Evolutionary conservation across 441 rosid species (phyloP), one percentile per base, ranked within the genome.

Genomic region (Monsonia emarginata): DNA sequence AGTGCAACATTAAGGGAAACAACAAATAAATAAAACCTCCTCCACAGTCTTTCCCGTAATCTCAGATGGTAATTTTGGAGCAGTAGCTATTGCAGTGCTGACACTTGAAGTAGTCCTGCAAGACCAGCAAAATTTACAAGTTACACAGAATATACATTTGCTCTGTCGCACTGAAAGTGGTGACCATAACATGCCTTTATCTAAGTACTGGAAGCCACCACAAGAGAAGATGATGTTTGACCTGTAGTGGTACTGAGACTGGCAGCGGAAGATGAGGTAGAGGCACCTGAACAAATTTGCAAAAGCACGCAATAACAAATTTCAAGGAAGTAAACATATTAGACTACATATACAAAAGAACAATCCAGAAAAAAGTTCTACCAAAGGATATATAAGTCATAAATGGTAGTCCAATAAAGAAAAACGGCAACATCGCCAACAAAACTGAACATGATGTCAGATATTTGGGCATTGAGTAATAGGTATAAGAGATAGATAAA

Each of bases 1-100:
- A 63, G 11, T 11, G 31, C 21, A 16, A 62, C 65, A 52, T 16
- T 59, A 46, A 46, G 36, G 19, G 56, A 38, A 18, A 25, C 27
- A 48, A 21, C 16, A 32, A 65, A 57, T 26, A 65, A 38, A 58
- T 61, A 25, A 59, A 40, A 89, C 98, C 97, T 90, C 99, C 80
- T 94, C 99, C 65, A 94, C 94, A 61, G 90, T 85, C 84, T 86
- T 88, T 70, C 97, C 99, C 38, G 83, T 81, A 28, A 90, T 89
- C 79, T 86, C 97, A 75, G 94, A 94, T 44, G 97, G 97, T 69
- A 89, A 66, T 65, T 86, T 88, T 64, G 94, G 95, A 56, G 85
- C 50, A 65, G 82, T 64, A 75, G 90, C 40, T 61, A 73, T 79
- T 16, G 86, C 71, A 68, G 86, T 65, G 11, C 77, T 80, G 56